Conservation (phyloP, 805 yeast genomes). For the Schizosaccharomyces cryophilus region DNA sequence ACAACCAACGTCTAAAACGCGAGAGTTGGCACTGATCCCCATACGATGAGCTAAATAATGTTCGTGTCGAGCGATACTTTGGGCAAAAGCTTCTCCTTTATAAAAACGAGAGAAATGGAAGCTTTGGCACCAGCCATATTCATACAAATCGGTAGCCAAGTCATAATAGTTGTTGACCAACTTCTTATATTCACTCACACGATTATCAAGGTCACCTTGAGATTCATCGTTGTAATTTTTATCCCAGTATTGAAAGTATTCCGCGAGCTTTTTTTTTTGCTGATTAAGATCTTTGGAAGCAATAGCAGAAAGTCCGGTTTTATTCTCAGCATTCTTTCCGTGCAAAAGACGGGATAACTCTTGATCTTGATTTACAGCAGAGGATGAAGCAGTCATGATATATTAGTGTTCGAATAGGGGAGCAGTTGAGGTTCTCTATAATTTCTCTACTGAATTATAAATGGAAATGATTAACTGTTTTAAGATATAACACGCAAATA, state of each 20-base stretch:
- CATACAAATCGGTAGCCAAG: conserved; percentile 38
- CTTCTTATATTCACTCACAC: conserved; percentile 69
- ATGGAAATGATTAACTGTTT: too few relatives aligned
- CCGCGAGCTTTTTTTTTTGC: conserved; percentile 59
- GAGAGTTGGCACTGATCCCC: conserved; percentile 53
- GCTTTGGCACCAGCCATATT: conserved; percentile 97
- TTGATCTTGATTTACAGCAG: conserved; percentile 19
- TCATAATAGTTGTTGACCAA: conserved; percentile 90
- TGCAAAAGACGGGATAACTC: conserved; percentile 69
- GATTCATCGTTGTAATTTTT: conserved; percentile 44
- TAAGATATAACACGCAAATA: too few relatives aligned
- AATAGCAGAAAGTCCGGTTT: conserved; percentile 54
- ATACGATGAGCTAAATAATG: conserved; percentile 78
- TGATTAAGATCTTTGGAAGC: conserved; percentile 55
- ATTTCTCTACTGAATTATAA: too few relatives aligned
- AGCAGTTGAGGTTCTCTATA: too few relatives aligned
- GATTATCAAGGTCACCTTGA: conserved; percentile 32
- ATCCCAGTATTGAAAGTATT: conserved; percentile 94
- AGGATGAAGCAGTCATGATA: too few relatives aligned
- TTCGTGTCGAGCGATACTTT: conserved; percentile 92
- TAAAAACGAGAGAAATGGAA: conserved; percentile 93
- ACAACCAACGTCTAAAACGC: conserved; percentile 91
- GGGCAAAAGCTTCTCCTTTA: conserved; percentile 77
- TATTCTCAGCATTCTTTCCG: conserved; percentile 41
- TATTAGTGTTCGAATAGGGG: too few relatives aligned